Evolutionary conservation across 768 basidiomycete genomes (phyloP).

Genomic region (Tulasnella calospora): DNA sequence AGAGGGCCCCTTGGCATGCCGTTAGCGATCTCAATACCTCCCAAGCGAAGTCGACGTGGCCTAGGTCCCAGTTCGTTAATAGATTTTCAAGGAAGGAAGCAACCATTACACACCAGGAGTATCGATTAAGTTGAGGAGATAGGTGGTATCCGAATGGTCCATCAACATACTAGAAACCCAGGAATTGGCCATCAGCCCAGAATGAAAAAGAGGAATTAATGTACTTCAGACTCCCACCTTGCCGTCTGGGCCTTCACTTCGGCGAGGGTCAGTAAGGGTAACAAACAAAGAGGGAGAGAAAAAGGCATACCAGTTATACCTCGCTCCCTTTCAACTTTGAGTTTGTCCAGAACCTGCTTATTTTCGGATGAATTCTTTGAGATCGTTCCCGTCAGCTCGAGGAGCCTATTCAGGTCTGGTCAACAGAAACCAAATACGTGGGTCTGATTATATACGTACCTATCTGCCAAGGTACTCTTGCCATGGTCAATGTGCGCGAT

Average conservation of each 20-base stretch:
- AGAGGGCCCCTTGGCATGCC: slow-evolving; percentile 84
- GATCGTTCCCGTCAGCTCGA: slow-evolving; percentile 83
- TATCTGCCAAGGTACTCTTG: slow-evolving; percentile 89
- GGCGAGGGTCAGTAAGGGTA: background rate
- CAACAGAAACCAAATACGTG: slow-evolving; percentile 32
- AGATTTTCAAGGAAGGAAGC: background rate
- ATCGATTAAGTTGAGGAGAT: slow-evolving; percentile 91
- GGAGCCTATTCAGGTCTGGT: background rate
- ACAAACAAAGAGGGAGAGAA: background rate
- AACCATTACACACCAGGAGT: slow-evolving; percentile 60
- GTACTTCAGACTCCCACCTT: slow-evolving; percentile 44
- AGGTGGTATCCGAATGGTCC: slow-evolving; percentile 47
- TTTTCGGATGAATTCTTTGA: slow-evolving; percentile 58
- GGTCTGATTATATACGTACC: slow-evolving; percentile 39
- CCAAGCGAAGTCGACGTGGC: slow-evolving; percentile 98
- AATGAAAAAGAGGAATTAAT: background rate
- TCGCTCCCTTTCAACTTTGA: slow-evolving; percentile 94
- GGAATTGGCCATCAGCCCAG: slow-evolving; percentile 2
- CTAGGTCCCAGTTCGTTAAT: slow-evolving; percentile 34
- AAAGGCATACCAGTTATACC: slow-evolving; percentile 77
- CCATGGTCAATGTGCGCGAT: slow-evolving; percentile 98
- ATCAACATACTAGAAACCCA: slow-evolving; percentile 67
- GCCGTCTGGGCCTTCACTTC: slow-evolving; percentile 94
- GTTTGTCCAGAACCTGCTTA: slow-evolving; percentile 82
- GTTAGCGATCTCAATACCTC: slow-evolving; percentile 90